Conservation (phyloP, 2,329 filamentous ascomycete genomes). For the Sclerotinia nivalis region DNA sequence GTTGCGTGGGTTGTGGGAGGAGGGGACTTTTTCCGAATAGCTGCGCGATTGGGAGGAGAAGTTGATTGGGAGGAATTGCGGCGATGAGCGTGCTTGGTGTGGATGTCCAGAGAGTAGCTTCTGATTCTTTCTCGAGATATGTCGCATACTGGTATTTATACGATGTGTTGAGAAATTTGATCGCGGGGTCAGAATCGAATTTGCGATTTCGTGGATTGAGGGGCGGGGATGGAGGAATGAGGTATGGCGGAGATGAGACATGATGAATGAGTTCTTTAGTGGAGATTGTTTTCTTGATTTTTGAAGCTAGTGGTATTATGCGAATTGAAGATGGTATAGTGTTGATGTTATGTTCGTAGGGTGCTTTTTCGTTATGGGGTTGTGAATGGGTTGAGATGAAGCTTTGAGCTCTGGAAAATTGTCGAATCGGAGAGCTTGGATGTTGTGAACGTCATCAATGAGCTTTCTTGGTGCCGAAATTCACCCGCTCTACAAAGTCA, state of each 20-base stretch:
- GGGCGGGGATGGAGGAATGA: conserved; percentile 30
- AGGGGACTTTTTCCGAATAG: neutral
- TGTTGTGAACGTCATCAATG: conserved; percentile 1
- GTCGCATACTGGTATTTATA: neutral
- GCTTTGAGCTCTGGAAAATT: conserved; percentile 10
- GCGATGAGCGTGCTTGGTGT: neutral
- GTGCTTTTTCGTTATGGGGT: neutral
- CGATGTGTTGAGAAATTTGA: neutral
- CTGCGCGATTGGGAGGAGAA: neutral
- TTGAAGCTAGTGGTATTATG: too few species aligned
- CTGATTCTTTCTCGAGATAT: neutral
- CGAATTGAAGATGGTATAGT: neutral
- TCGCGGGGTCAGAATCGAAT: conserved; percentile 31
- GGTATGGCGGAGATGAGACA: conserved; percentile 18
- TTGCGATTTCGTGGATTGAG: conserved; percentile 35
- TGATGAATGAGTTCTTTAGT: neutral
- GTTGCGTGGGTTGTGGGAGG: neutral
- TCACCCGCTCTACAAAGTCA: neutral
- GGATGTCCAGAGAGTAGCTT: too few species aligned
- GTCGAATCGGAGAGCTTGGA: conserved; percentile 11
- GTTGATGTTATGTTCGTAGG: neutral
- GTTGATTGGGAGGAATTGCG: neutral
- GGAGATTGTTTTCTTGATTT: neutral
- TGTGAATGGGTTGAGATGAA: neutral
- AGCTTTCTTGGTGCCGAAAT: neutral